phyloP scores from a whole-genome alignment of 2,329 filamentous ascomycete species.

The Exophiala sp. region DNA sequence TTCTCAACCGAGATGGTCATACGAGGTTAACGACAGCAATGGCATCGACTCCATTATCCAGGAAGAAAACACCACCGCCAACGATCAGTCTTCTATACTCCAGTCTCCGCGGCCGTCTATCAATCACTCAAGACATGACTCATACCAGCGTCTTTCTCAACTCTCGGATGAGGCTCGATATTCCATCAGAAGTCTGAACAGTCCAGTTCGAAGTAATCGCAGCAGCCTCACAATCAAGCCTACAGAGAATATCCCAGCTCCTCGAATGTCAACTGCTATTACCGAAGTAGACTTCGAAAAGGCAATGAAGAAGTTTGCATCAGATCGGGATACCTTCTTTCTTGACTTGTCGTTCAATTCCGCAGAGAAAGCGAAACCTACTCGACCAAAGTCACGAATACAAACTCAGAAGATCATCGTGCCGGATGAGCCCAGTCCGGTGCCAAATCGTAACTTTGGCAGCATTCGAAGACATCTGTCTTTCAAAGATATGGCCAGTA shows the following conservation, averaged over 20 bases:
- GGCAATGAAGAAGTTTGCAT: conserved; percentile 88
- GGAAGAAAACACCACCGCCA: conserved; percentile 57
- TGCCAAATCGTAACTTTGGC: conserved; percentile 63
- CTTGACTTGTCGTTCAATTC: conserved; percentile 88
- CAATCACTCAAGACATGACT: conserved; percentile 36
- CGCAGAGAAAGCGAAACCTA: conserved; percentile 55
- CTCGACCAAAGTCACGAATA: conserved; percentile 42
- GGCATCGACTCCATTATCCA: conserved; percentile 49
- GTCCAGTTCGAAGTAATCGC: conserved; percentile 56
- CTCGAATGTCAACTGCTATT: conserved; percentile 40
- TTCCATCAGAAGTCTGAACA: conserved; percentile 50
- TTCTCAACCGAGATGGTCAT: conserved; percentile 20
- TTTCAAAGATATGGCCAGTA: conserved; percentile 90
- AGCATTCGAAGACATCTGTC: conserved; percentile 91
- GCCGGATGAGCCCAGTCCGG: conserved; percentile 58
- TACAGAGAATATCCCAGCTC: conserved; percentile 27
- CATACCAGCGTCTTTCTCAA: conserved; percentile 38
- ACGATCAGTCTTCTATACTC: conserved; percentile 37
- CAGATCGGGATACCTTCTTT: conserved; percentile 89
- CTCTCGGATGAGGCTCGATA: conserved; percentile 37
- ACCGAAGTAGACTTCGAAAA: conserved; percentile 89
- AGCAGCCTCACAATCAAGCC: conserved; percentile 59
- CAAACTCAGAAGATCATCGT: conserved; percentile 77
- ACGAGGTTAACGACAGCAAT: conserved; percentile 38
- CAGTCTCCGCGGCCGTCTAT: conserved; percentile 42